Evolutionary conservation across 352 stramenopile species (phyloP).

Genomic region (Phytophthora europaea): DNA sequence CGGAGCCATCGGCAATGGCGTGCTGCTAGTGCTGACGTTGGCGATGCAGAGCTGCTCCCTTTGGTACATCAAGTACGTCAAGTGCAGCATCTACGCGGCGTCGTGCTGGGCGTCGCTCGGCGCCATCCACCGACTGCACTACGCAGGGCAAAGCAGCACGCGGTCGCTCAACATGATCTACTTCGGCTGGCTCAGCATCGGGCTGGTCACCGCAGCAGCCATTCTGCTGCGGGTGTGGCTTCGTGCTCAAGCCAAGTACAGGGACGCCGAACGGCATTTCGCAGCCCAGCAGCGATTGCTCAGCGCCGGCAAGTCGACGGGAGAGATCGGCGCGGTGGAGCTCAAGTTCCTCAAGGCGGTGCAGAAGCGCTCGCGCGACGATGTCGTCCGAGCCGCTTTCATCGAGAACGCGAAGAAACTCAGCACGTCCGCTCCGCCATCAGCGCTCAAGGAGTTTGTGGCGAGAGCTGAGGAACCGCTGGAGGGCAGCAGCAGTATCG

Average conservation of each 20-base stretch:
- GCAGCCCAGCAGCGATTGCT: slow-evolving; percentile 27
- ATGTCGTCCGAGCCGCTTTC: slow-evolving; percentile 14
- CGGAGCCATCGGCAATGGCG: slow-evolving; percentile 46
- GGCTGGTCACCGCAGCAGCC: slow-evolving; percentile 19
- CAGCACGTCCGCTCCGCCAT: slow-evolving; percentile 1
- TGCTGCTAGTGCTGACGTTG: slow-evolving; percentile 50
- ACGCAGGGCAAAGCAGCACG: slow-evolving; percentile 26
- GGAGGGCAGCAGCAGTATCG: background rate
- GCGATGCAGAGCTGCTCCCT: slow-evolving; percentile 59
- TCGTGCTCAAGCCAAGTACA: slow-evolving; percentile 15
- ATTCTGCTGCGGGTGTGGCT: slow-evolving; percentile 37
- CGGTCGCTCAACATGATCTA: slow-evolving; percentile 64
- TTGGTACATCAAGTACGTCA: slow-evolving; percentile 68
- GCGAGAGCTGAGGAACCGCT: background rate
- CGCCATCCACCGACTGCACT: slow-evolving; percentile 53
- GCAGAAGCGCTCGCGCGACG: slow-evolving; percentile 7
- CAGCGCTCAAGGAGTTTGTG: slow-evolving; percentile 17
- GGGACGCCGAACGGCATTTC: slow-evolving; percentile 19
- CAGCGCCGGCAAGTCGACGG: background rate
- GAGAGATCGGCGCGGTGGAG: slow-evolving; percentile 7
- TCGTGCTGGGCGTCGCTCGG: slow-evolving; percentile 64
- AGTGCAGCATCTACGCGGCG: slow-evolving; percentile 64
- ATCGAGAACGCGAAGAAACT: slow-evolving; percentile 21
- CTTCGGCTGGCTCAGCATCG: slow-evolving; percentile 66
- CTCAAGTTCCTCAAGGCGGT: slow-evolving; percentile 28